Base-by-base conservation (phyloP, 2,329 filamentous ascomycete species). In the Neobulgaria alba region DNA sequence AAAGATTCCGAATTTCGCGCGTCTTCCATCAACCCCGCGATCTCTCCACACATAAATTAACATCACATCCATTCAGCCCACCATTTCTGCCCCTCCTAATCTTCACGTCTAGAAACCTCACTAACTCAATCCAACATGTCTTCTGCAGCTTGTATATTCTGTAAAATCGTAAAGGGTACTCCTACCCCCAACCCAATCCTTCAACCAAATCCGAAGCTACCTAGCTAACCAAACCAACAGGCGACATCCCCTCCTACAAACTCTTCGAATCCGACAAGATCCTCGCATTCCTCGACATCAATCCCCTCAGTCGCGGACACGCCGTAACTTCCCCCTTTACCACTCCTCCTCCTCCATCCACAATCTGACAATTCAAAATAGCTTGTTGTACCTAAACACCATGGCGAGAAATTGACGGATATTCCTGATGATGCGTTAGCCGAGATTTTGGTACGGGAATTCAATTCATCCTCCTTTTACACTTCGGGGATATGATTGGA, bases 321-420 rank as follows among this genome's bases (percentile, higher is more conserved):
- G 85, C 89, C 51, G 90, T 95, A 72, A 57, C 79, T 64, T 21
- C 3, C 35, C 31, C 21, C 31, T 31, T 5, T 26, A 10, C 29
- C 10, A 17, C n/a, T 15, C 19, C 9, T 10, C 8, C 10, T 21
- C 18, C 8, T 21, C 14, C 41, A 46, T 26, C 23, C 23, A 26
- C 23, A 7, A 26, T 12, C 12, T 7, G n/a, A 45, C 33, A 36
- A 39, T 14, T 10, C 16, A 14, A 33, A 4, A 20, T 45, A 60
- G 90, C 87, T 98, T 59, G 83, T 98, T 46, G 94, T 98, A 52
- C 92, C 92, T 50, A 98, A 98, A 67, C 75, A 78, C 66, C 92
- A 98, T 66, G 92, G 90, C 60, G 84, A 74, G 47, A 96, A 95
- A 67, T 77, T 98, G 18, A 75, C 78, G 47, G 90, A 96, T 61